Evolutionary conservation across 345 rosid genomes (phyloP).

Genomic region (Eucalyptus sideroxylon): DNA sequence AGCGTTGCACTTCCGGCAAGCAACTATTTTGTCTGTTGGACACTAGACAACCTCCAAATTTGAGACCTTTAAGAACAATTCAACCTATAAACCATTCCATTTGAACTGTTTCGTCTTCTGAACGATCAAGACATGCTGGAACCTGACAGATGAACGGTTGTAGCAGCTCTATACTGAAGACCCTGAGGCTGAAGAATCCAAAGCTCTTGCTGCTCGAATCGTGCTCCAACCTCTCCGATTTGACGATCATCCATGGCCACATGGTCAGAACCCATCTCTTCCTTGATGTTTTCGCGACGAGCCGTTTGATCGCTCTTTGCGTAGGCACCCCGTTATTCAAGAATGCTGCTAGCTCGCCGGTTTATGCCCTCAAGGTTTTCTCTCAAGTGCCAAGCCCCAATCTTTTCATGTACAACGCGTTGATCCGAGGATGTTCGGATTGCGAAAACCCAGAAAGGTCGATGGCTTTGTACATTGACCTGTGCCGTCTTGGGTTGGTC

Average conservation of each 20-base stretch:
- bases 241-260: slow-evolving; percentile 59
- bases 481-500: slow-evolving; percentile 11
- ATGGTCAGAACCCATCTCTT: slow-evolving; percentile 49
- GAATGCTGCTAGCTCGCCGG: not conserved
- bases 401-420: slow-evolving; percentile 39
- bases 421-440: slow-evolving; percentile 43
- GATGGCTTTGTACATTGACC: slow-evolving; percentile 27
- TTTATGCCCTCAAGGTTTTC: slow-evolving; percentile 36
- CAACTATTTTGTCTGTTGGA: not conserved
- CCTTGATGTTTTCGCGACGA: slow-evolving; percentile 41
- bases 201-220: slow-evolving; percentile 45
- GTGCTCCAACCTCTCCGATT: slow-evolving; percentile 26
- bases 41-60: not conserved
- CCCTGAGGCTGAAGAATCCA: slow-evolving; percentile 38
- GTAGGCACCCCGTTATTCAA: not conserved
- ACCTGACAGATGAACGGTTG: not conserved
- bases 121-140: not conserved
- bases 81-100: not conserved
- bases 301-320: slow-evolving; percentile 45
- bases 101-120: not conserved
- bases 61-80: not conserved
- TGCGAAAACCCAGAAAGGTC: slow-evolving; percentile 21
- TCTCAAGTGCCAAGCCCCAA: slow-evolving; percentile 42
- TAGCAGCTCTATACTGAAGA: slow-evolving; percentile 14
- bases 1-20: not conserved